A percentile compares a stretch with the other conserved stretches of the same genome.
These are phyloP conservation scores for Russula emetica DNA, from an alignment of 768 basidiomycete genomes.

Conservation along the genomic window DNA sequence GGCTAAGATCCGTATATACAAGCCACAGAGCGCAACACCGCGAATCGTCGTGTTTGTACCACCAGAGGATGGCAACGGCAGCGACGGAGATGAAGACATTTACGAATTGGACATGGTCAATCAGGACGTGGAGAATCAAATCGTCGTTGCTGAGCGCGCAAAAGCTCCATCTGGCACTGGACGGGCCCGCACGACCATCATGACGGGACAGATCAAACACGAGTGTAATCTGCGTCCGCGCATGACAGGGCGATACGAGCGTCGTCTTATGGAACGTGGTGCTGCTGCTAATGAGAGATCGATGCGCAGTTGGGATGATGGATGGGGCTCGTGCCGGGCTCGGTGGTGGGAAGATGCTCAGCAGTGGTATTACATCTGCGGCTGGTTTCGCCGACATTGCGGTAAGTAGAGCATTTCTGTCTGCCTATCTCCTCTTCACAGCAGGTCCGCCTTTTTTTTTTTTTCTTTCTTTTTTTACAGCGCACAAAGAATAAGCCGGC, in stretches of 20 bases:
- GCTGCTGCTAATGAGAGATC: conserved; percentile 60
- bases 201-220: conserved; percentile 77
- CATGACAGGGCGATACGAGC: conserved; percentile 62
- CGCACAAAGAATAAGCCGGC: conserved; percentile 62
- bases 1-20: conserved; percentile 81
- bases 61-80: conserved; percentile 50
- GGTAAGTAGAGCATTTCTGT: conserved; percentile 41
- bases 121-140: conserved; percentile 77
- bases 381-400: conserved; percentile 60
- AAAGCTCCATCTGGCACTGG: conserved; percentile 51
- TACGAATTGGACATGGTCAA: conserved; percentile 90
- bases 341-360: conserved; percentile 72
- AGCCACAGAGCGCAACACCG: conserved; percentile 41
- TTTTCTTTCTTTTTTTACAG: conserved; percentile 37
- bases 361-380: conserved; percentile 66
- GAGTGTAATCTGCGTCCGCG: conserved; percentile 70
- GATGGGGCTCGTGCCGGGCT: conserved; percentile 69
- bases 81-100: conserved; percentile 48
- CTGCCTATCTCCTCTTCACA: too few species aligned
- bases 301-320: conserved; percentile 66
- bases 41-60: conserved; percentile 67
- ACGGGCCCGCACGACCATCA: conserved; percentile 69
- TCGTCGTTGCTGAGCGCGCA: conserved; percentile 78
- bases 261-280: conserved; percentile 67
- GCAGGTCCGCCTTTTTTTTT: neutral